These are phyloP conservation scores for Pseudoscleropodium purum DNA, from an alignment of 225 moss, liverwort and hornwort species.

Conservation along the genomic window DNA sequence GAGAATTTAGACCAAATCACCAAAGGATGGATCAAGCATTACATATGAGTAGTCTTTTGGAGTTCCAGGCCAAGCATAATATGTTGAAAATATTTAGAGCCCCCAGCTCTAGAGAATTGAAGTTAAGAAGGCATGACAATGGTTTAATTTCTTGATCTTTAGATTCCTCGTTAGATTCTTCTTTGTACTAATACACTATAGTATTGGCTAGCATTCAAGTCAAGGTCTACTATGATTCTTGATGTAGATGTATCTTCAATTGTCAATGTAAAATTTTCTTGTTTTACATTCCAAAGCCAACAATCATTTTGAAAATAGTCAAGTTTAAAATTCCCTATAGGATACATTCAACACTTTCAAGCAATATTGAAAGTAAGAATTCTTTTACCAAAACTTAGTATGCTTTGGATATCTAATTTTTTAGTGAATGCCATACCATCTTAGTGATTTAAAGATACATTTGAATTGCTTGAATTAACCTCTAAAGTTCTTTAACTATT, in stretches of 20 bases:
- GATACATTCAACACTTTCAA: neutral
- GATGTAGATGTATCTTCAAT: neutral
- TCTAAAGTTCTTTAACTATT: neutral
- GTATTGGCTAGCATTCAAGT: neutral
- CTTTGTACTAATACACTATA: neutral
- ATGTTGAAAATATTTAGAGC: too few species aligned
- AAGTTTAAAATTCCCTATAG: neutral
- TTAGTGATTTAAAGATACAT: too few species aligned
- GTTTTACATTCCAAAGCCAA: too few species aligned
- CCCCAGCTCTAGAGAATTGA: neutral
- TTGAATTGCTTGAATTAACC: neutral
- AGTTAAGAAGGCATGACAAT: rapidly evolving
- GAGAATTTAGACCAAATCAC: too few species aligned
- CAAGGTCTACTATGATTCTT: rapidly evolving
- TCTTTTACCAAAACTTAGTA: rapidly evolving
- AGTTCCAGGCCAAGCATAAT: too few species aligned
- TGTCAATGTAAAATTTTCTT: too few species aligned
- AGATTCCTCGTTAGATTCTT: too few species aligned
- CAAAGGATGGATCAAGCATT: too few species aligned
- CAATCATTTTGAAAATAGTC: too few species aligned
- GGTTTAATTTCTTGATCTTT: neutral
- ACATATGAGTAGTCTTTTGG: too few species aligned
- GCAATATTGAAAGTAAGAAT: neutral
- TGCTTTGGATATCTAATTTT: neutral
- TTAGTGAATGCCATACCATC: too few species aligned